These are phyloP conservation scores for Helianthus tuberosus DNA, from an alignment of 129 eudicot species.

Conservation along the genomic window DNA sequence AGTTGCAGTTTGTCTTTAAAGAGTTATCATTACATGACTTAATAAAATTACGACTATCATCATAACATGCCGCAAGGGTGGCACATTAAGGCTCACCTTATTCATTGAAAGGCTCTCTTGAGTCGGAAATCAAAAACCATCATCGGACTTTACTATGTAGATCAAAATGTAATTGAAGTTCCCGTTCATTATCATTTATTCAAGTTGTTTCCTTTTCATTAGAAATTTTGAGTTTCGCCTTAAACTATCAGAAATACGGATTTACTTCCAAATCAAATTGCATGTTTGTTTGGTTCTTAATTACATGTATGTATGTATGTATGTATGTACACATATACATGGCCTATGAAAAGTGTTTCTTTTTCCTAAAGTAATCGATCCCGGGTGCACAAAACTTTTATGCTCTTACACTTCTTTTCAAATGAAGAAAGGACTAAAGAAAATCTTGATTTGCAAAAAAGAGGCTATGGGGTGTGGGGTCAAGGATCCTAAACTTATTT, in stretches of 20 bases:
- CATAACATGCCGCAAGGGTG: too few species aligned
- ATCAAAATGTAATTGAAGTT: neutral
- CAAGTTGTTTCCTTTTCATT: neutral
- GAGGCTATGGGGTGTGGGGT: too few species aligned
- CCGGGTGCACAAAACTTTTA: slow-evolving; percentile 38
- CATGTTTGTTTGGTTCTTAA: neutral
- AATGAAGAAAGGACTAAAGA: slow-evolving; percentile 45
- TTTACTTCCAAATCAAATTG: too few species aligned
- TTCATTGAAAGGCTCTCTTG: too few species aligned
- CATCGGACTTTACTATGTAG: neutral
- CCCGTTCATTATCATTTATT: neutral
- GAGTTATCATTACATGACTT: too few species aligned
- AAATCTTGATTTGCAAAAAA: slow-evolving; percentile 49
- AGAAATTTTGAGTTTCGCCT: too few species aligned
- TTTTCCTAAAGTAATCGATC: slow-evolving; percentile 29
- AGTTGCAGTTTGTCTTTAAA: too few species aligned
- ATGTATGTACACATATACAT: neutral
- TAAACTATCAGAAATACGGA: neutral
- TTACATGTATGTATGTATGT: neutral
- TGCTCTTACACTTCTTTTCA: slow-evolving; percentile 36
- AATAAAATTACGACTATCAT: too few species aligned
- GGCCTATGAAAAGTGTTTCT: slow-evolving; percentile 30
- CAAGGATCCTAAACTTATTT: too few species aligned
- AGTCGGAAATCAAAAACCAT: neutral
- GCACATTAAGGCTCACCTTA: too few species aligned